These are phyloP conservation scores for Populus davidiana DNA, from an alignment of 345 rosid genomes.

Conservation along the genomic window DNA sequence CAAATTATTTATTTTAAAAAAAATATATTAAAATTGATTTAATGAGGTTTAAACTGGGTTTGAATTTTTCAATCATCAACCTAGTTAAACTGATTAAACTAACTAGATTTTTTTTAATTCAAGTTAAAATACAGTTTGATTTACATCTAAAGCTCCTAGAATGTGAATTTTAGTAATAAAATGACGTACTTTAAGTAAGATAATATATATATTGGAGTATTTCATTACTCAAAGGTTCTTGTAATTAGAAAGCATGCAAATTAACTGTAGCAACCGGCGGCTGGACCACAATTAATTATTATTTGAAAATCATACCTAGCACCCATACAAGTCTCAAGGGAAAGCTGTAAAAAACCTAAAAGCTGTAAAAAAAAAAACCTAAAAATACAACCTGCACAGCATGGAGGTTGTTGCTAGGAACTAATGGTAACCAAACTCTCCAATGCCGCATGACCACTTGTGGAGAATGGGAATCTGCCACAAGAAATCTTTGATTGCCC, in stretches of 20 bases:
- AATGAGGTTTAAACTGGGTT: too few relatives aligned
- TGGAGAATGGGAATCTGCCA: neutral
- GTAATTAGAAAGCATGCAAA: too few relatives aligned
- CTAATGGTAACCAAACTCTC: neutral
- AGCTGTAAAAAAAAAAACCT: neutral
- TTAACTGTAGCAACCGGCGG: too few relatives aligned
- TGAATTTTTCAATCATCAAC: accelerated
- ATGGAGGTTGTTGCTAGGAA: neutral
- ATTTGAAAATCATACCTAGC: neutral
- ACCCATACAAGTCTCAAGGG: neutral
- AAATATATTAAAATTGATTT: too few relatives aligned
- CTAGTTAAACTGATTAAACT: accelerated
- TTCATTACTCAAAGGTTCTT: too few relatives aligned
- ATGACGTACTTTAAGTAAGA: too few relatives aligned
- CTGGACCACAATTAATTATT: neutral
- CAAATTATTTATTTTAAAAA: too few relatives aligned
- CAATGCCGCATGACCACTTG: neutral
- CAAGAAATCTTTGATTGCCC: slow-evolving; percentile 1
- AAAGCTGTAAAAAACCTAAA: neutral
- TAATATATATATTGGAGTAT: too few relatives aligned
- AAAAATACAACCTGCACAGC: neutral
- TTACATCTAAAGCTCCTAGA: too few relatives aligned
- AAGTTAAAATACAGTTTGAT: too few relatives aligned
- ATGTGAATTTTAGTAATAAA: too few relatives aligned
- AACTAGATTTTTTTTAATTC: too few relatives aligned